Evolutionary conservation across 2,329 filamentous ascomycete species (phyloP).

Genomic region (Chaetomium globosum): DNA sequence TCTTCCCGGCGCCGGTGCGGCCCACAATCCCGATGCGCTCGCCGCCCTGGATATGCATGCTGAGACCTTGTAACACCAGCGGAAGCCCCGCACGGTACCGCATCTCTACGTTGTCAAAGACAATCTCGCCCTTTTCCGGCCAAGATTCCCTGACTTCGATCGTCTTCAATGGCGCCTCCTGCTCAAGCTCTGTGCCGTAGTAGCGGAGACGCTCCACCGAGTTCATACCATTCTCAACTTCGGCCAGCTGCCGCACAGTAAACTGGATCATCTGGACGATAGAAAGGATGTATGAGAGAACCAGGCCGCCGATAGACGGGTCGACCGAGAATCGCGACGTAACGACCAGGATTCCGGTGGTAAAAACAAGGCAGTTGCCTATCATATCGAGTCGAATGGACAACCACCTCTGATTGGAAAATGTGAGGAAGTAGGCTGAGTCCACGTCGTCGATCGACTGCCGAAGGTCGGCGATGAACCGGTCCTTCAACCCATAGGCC

Average conservation of each 20-base stretch:
- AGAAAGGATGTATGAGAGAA: constrained; percentile 87
- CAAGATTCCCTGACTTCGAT: constrained; percentile 72
- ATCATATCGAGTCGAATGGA: constrained; percentile 82
- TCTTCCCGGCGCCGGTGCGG: constrained; percentile 80
- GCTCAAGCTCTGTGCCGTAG: constrained; percentile 83
- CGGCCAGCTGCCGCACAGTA: constrained; percentile 87
- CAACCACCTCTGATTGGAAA: constrained; percentile 93
- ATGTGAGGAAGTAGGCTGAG: constrained; percentile 90
- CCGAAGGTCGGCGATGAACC: constrained; percentile 72
- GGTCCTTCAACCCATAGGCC: constrained; percentile 79
- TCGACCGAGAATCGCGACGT: constrained; percentile 84
- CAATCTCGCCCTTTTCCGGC: constrained; percentile 83
- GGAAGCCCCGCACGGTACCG: constrained; percentile 73
- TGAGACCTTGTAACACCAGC: constrained; percentile 70
- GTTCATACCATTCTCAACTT: constrained; percentile 98
- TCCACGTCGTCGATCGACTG: constrained; percentile 87
- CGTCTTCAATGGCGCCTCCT: constrained; percentile 83
- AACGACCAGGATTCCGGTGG: constrained; percentile 85
- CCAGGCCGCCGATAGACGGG: constrained; percentile 82
- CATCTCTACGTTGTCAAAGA: constrained; percentile 77
- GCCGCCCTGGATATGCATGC: constrained; percentile 72
- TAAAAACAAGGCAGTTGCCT: constrained; percentile 82
- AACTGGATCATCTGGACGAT: constrained; percentile 98
- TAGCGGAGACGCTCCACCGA: constrained; percentile 88
- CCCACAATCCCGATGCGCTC: constrained; percentile 82